These are phyloP conservation scores for Lentinula sp. DNA, from an alignment of 768 basidiomycete genomes.

Conservation along the genomic window DNA sequence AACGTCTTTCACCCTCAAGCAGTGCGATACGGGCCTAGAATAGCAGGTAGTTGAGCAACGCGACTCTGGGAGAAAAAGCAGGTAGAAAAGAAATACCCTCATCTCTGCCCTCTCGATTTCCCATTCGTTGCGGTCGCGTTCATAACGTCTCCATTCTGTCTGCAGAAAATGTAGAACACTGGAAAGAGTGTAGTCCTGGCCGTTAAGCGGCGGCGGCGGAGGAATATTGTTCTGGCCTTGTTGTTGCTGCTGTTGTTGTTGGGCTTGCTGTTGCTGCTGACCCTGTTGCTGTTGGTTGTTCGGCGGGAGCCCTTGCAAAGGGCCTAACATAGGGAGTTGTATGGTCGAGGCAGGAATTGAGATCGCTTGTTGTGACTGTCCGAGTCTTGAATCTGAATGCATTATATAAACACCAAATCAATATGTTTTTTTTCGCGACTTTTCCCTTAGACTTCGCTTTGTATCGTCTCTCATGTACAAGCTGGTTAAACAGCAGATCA, in stretches of 20 bases:
- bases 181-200: constrained; percentile 90
- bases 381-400: constrained; percentile 1
- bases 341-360: constrained; percentile 21
- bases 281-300: constrained; percentile 52
- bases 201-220: constrained; percentile 76
- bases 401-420: constrained; percentile 9
- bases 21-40: constrained; percentile 90
- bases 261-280: constrained; percentile 36
- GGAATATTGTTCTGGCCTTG: constrained; percentile 51
- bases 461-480: not conserved
- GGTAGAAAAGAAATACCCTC: constrained; percentile 60
- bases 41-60: constrained; percentile 23
- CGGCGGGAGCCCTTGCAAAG: constrained; percentile 58
- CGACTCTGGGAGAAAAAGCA: constrained; percentile 10
- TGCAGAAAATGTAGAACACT: constrained; percentile 96
- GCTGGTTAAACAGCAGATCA: too few species aligned
- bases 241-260: constrained; percentile 49
- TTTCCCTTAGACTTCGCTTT: not conserved
- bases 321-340: constrained; percentile 66
- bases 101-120: constrained; percentile 99
- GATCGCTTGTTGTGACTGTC: not conserved
- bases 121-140: constrained; percentile 99
- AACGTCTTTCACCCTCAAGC: constrained; percentile 93
- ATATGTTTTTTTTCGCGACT: constrained; percentile 8
- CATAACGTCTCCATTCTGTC: constrained; percentile 96